These are phyloP conservation scores for Biancaea sappan DNA, from an alignment of 306 rosid species.

Conservation along the genomic window DNA sequence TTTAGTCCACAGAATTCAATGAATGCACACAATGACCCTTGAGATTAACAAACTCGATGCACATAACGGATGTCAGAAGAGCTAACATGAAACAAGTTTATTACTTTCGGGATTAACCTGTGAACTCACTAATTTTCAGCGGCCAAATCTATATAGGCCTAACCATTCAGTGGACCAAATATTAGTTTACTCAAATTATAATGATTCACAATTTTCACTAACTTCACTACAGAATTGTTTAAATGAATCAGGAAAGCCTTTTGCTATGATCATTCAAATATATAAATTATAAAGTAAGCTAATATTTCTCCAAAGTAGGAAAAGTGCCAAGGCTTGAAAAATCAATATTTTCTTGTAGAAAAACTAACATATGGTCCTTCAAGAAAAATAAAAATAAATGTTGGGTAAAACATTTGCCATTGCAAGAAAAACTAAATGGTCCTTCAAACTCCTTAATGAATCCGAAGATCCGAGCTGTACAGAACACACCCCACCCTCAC, in stretches of 20 bases:
- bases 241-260: background rate
- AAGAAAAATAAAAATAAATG: background rate
- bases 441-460: background rate
- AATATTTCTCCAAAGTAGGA: background rate
- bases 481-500: conserved; percentile 1
- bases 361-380: background rate
- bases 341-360: background rate
- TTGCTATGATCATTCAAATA: background rate
- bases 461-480: conserved; percentile 11
- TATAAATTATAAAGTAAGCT: too few relatives aligned
- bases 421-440: background rate
- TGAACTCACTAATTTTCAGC: too few relatives aligned
- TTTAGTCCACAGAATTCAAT: too few relatives aligned
- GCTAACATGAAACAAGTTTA: too few relatives aligned
- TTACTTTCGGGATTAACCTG: too few relatives aligned
- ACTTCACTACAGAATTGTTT: background rate
- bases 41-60: too few relatives aligned
- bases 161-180: too few relatives aligned
- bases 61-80: too few relatives aligned
- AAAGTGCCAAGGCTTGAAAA: background rate
- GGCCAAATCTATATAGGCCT: too few relatives aligned
- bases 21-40: too few relatives aligned
- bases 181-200: too few relatives aligned
- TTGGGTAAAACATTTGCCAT: background rate
- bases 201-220: background rate